A percentile compares a stretch with the other conserved stretches of the same genome.
phyloP scores from a whole-genome alignment of 768 basidiomycete genomes.

The Lentinus brumalis region DNA sequence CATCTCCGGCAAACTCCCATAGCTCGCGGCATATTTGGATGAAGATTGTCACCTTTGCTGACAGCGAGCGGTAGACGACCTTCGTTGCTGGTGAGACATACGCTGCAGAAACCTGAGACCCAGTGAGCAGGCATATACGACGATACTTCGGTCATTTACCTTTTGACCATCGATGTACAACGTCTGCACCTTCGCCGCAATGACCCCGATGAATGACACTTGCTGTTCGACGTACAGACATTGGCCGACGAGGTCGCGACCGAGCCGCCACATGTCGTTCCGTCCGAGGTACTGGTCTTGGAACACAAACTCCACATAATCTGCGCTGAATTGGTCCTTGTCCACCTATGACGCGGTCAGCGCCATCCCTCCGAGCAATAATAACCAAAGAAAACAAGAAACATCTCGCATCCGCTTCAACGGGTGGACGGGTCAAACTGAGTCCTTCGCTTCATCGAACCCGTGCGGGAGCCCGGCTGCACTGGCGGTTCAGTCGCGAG shows the following conservation, averaged over 20 bases:
- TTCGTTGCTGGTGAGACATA: constrained; percentile 84
- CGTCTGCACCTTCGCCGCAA: constrained; percentile 78
- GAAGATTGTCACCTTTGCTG: constrained; percentile 90
- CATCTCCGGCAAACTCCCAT: constrained; percentile 96
- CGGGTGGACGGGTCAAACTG: no score
- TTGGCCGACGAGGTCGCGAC: constrained; percentile 76
- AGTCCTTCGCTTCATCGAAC: no score
- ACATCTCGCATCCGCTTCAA: no score
- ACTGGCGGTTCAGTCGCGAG: no score
- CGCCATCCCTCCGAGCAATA: no score
- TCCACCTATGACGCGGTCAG: no score
- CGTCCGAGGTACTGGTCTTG: constrained; percentile 95
- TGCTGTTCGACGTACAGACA: constrained; percentile 87
- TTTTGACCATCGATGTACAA: constrained; percentile 74
- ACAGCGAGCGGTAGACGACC: constrained; percentile 85
- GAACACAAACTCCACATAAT: constrained; percentile 88
- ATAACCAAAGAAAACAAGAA: no score
- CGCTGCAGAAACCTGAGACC: constrained; percentile 74
- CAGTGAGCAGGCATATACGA: constrained; percentile 1
- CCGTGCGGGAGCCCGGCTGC: no score
- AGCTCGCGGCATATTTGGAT: constrained; percentile 96
- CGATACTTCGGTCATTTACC: constrained; percentile 39
- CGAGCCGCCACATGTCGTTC: constrained; percentile 95
- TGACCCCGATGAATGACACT: constrained; percentile 79
- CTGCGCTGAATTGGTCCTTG: constrained; percentile 59